Conservation (phyloP, 345 rosid species). For the Mangifera indica region DNA sequence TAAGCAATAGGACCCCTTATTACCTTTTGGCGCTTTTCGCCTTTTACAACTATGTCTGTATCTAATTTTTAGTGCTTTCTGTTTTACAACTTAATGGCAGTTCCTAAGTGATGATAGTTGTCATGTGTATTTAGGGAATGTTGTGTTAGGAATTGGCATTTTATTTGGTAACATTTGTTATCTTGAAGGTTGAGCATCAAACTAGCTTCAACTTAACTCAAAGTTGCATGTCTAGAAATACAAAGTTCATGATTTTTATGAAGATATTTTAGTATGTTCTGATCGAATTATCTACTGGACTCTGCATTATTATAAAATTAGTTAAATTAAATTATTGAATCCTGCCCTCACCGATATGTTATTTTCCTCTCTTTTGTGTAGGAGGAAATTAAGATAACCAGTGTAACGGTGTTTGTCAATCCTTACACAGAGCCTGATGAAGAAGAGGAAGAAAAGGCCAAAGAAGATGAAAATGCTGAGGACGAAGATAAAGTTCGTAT, state of each 20-base stretch:
- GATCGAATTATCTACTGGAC: constrained; percentile 4
- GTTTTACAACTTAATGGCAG: neutral
- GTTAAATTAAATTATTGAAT: neutral
- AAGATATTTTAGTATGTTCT: neutral
- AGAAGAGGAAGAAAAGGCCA: constrained; percentile 67
- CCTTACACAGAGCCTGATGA: constrained; percentile 81
- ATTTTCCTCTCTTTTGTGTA: constrained; percentile 31
- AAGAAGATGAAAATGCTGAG: constrained; percentile 43
- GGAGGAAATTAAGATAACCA: constrained; percentile 85
- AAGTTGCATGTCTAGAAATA: neutral
- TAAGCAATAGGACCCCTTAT: no score
- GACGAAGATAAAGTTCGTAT: constrained; percentile 63
- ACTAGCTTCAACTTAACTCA: neutral
- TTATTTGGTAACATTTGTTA: neutral
- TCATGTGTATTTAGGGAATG: neutral
- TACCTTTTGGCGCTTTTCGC: no score
- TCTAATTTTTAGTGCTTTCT: neutral
- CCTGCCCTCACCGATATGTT: constrained; percentile 9
- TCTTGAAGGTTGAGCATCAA: neutral
- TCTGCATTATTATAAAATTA: no score
- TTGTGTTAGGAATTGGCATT: neutral
- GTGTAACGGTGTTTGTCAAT: constrained; percentile 75
- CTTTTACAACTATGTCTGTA: no score
- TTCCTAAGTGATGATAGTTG: neutral
- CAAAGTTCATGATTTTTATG: neutral